These are phyloP conservation scores for Backusella sp. DNA, from an alignment of 192 early-diverging fungal genomes.

Conservation along the genomic window DNA sequence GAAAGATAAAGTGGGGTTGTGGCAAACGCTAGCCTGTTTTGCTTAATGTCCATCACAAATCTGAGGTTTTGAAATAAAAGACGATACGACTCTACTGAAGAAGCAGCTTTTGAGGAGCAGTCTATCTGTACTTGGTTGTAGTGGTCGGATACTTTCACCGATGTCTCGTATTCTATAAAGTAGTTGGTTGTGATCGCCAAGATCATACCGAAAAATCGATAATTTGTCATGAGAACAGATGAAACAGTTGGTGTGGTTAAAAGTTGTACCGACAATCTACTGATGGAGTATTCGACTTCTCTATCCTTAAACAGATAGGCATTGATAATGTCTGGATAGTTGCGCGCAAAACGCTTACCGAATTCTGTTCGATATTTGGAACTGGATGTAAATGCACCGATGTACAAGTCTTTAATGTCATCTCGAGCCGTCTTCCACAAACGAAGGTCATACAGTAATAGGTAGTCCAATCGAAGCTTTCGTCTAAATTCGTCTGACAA, in stretches of 20 bases:
- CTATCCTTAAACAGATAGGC: conserved; percentile 85
- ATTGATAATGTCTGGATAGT: conserved; percentile 76
- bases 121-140: conserved; percentile 49
- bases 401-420: conserved; percentile 81
- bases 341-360: conserved; percentile 76
- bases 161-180: conserved; percentile 62
- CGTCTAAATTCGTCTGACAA: conserved; percentile 48
- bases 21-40: conserved; percentile 58
- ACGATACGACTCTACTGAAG: conserved; percentile 69
- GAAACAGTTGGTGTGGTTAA: conserved; percentile 92
- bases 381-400: conserved; percentile 78
- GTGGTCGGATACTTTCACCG: conserved; percentile 42
- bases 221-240: conserved; percentile 70
- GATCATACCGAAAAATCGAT: conserved; percentile 76
- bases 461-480: conserved; percentile 76
- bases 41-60: conserved; percentile 61
- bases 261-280: conserved; percentile 88
- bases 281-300: conserved; percentile 84
- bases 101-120: conserved; percentile 58
- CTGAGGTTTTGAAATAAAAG: conserved; percentile 82
- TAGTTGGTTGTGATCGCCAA: conserved; percentile 76
- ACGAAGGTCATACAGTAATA: conserved; percentile 79
- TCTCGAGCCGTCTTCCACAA: conserved; percentile 87
- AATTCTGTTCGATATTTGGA: conserved; percentile 69
- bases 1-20: conserved; percentile 57